Evolutionary conservation across 1,284 basidiomycete genomes (phyloP), one percentile per base, ranked within the genome.

Genomic region (Papiliotrema laurentii): DNA sequence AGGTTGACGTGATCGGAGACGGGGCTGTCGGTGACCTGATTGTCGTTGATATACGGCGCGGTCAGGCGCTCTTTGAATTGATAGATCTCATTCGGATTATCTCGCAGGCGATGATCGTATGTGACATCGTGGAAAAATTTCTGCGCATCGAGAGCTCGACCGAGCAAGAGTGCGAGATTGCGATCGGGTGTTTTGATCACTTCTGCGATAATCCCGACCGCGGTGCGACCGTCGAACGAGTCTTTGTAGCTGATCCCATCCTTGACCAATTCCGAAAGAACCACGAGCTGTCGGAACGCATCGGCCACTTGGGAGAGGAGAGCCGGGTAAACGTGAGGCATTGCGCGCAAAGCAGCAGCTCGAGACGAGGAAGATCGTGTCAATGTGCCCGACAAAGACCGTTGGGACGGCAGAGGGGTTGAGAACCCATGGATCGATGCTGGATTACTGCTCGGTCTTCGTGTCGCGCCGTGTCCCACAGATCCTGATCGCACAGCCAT

Each of bases 81-180:
- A 73, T 97, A 99, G 26, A 99, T 76, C 74, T 98, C 96, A 55
- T 82, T 80, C 2, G 84, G 78, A 60, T 84, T 90, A 73, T 98
- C 96, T 43, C 96, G 80, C 55, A 99, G 71, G 13, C 94, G 84
- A 72, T 98, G 96, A 66, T 97, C 93, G 69, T 98, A 99, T 6
- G 94, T 97, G 57, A 98, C 96, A 65, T 97, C 96, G 71, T 99
- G 96, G 72, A 98, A 98, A 77, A 94, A 97, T 76, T 97, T 98
- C 76, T 98, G 96, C 13, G 92, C 88, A 68, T 98, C 96, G 49
- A 99, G 79, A 5, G 94, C 92, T 42, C 96, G 82, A 13, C 96
- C 96, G 10, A 98, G 81, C 2, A 99, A 79, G 39, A 98, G 76
- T 4, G 96, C 96, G 21, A 99, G 81, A 71, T 97, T 97, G 18